Conservation (phyloP, 139 green algal genomes). For the Diplosphaera chodatii region DNA sequence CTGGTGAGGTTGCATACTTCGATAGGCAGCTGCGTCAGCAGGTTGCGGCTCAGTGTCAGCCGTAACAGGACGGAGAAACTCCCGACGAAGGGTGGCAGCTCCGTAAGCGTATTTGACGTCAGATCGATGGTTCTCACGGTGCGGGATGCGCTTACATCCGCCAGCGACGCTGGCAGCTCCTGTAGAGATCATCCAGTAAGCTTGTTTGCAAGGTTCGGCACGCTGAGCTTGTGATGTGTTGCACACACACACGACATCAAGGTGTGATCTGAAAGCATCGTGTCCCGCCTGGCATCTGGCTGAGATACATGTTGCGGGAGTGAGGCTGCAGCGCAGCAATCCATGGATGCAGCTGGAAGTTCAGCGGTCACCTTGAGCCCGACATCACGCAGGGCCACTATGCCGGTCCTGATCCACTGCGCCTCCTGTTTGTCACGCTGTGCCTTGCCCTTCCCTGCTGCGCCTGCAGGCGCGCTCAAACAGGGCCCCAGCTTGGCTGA, state of each 20-base stretch:
- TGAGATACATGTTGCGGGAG: too few species aligned
- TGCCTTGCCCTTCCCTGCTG: background rate
- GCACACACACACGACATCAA: too few species aligned
- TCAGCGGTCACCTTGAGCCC: slow-evolving; percentile 16
- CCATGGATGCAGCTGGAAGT: too few species aligned
- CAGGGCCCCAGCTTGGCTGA: background rate
- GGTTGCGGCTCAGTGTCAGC: background rate
- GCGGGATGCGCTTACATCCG: background rate
- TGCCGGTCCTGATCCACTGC: background rate
- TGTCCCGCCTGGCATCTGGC: too few species aligned
- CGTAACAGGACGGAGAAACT: background rate
- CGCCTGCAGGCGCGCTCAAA: too few species aligned
- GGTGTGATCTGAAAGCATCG: too few species aligned
- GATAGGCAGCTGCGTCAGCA: background rate
- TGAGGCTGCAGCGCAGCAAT: too few species aligned
- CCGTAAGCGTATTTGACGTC: background rate
- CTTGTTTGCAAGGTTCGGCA: too few species aligned
- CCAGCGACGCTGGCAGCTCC: background rate
- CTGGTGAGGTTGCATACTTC: background rate
- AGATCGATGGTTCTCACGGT: background rate
- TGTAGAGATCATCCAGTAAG: background rate
- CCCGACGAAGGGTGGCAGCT: background rate
- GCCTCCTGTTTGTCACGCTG: background rate
- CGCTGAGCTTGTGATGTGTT: too few species aligned
- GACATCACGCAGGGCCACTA: slow-evolving; percentile 4